These are phyloP conservation scores for Urochloa ruziziensis DNA, from an alignment of 176 grass and related monocot species.

Conservation along the genomic window DNA sequence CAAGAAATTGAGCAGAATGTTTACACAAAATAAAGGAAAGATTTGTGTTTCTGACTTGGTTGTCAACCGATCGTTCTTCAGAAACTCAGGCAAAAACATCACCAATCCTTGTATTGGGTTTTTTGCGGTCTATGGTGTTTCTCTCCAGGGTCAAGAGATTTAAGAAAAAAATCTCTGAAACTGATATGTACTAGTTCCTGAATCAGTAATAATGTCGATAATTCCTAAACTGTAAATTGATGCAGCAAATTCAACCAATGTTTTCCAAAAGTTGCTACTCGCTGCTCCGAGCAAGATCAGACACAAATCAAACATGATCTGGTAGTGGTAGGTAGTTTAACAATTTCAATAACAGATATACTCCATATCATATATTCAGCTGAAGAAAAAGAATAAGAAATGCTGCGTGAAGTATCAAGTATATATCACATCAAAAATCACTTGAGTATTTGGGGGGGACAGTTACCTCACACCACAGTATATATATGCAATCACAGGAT, in stretches of 20 bases:
- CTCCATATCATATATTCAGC: neutral
- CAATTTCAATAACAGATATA: neutral
- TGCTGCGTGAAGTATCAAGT: neutral
- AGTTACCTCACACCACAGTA: neutral
- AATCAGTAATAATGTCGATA: neutral
- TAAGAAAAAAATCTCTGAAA: neutral
- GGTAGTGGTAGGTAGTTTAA: neutral
- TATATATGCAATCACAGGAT: constrained; percentile 28
- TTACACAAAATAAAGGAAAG: constrained; percentile 11
- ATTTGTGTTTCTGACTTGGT: neutral
- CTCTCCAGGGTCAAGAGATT: neutral
- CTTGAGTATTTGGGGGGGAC: neutral
- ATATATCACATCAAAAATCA: constrained; percentile 27
- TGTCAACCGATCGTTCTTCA: neutral
- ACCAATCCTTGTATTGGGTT: neutral
- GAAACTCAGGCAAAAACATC: neutral
- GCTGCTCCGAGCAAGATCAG: neutral
- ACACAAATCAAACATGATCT: neutral
- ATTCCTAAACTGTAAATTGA: neutral
- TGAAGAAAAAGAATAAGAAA: neutral
- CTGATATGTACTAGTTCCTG: neutral
- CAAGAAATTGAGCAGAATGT: constrained; percentile 22
- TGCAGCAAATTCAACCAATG: neutral
- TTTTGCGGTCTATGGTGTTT: neutral
- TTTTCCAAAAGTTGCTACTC: neutral